Base-by-base conservation (phyloP, 1,139 yeast genomes). In the Blastobotrys persicus region DNA sequence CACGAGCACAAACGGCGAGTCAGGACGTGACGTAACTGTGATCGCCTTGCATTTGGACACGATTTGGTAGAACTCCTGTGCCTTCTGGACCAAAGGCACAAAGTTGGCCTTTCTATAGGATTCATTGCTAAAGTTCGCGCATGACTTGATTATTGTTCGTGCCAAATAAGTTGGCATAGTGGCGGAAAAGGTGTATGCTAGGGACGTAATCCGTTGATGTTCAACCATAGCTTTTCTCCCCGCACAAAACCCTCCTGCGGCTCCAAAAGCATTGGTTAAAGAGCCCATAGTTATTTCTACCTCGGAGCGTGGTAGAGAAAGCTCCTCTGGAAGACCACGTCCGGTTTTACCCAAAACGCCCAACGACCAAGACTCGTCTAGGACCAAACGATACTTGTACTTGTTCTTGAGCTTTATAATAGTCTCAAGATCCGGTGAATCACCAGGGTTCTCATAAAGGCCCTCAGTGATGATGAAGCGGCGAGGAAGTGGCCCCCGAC, bases 191-290 rank as follows among this genome's bases (percentile, higher is more conserved):
- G 94, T 94, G 64, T 88, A 92, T 2, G 96, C 96, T 58, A 78
- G 76, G 7, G 96, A 87, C 31, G 89, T 87, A 61, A 91, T 85
- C 64, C 95, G 82, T 75, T 94, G 98, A 69, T 92, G 96, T 59
- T 84, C 86, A 41, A 91, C 81, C 91, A 92, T 88, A 51, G 85
- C 84, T 37, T 72, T 70, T 38, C 80, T 85, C 52, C 98, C 98
- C 20, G 88, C 88, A 65, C 96, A 92, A 68, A 88, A 92, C 0
- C 96, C 98, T 55, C 99, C 99, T 41, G 94, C 83, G 7, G 95
- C 77, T n/a, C 91, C 94, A 58, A 91, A 77, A 0, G 95, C 76
- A 40, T 77, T 77, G 11, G 96, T 95, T 75, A 92, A 71, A 2
- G 95, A 83, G 26, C 97, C 97, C 52, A 88, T 78, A 11, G 96